Evolutionary conservation across 805 yeast genomes (phyloP), one percentile per base, ranked within the genome.

Genomic region (Myxozyma melibiosi): DNA sequence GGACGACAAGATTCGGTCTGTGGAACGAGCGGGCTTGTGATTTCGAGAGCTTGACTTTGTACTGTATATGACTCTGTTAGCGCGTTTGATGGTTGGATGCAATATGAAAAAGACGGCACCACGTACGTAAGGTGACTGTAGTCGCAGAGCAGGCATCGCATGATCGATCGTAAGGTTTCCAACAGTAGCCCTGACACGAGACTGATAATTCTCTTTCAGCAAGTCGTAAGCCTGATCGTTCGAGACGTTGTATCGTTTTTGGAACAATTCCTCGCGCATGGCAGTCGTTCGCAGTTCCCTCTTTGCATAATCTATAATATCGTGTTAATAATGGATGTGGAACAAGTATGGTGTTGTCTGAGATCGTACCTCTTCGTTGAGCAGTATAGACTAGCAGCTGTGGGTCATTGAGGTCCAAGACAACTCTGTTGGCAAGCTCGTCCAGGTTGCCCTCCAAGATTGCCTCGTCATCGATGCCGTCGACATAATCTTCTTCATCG

Each of bases 81-180:
- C 18, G 9, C 13, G 13, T n/a, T 20, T 25, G 14, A 20, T 34
- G n/a, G 7, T 2, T 16, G 5, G 2, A 5, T 30, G 33, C 14
- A 14, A 13, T 39, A 2, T 24, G 9, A 22, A 20, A 11, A 25
- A n/a, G n/a, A n/a, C n/a, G n/a, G n/a, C 13, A 24, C 24, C n/a
- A 43, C 61, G 5, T 57, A 57, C 61, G 72, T 83, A 90, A 2
- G 99, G 99, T 0, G 90, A 81, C 73, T 94, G 99, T 47, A 94
- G 76, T 48, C 94, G 78, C 27, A 83, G 68, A 0, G 99, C 97
- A 0, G 96, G 96, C 65, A 84, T 78, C 0, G 97, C 82, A 71
- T 94, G 99, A 67, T 94, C 98, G 61, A 94, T 90, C 49, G 82
- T 85, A 61, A 94, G 77, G 64, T 92, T 89, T 43, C 97, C 96